Conservation (phyloP, 306 rosid species). For the Rosa persica region DNA sequence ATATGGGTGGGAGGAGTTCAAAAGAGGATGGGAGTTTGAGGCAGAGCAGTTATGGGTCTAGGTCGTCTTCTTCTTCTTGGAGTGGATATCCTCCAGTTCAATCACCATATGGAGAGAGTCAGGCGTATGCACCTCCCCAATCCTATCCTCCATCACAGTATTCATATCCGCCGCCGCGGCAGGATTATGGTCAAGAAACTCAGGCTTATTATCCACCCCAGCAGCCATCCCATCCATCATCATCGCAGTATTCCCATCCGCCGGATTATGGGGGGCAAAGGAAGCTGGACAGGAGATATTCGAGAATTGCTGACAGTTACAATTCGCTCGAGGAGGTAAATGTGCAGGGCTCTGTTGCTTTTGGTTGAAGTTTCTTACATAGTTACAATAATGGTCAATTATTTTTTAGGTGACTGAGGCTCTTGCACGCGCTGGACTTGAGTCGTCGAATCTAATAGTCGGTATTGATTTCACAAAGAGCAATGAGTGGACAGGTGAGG, state of each 20-base stretch:
- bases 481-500: conserved; percentile 97
- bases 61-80: conserved; percentile 35
- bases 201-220: conserved; percentile 23
- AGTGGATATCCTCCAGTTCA: conserved; percentile 16
- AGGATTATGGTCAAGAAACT: neutral
- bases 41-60: conserved; percentile 33
- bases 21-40: conserved; percentile 42
- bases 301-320: conserved; percentile 77
- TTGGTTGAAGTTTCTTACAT: neutral
- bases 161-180: neutral
- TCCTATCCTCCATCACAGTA: conserved; percentile 38
- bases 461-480: conserved; percentile 96
- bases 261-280: conserved; percentile 18
- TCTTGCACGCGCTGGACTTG: conserved; percentile 91
- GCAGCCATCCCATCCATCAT: conserved; percentile 28
- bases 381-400: neutral
- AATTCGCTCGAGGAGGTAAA: conserved; percentile 69
- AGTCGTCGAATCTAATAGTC: conserved; percentile 92
- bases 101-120: neutral
- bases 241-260: neutral
- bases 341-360: neutral
- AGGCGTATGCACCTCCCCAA: conserved; percentile 40
- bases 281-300: conserved; percentile 68
- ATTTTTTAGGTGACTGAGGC: conserved; percentile 78
- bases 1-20: conserved; percentile 75